phyloP scores from a whole-genome alignment of 2,329 filamentous ascomycete species.

The Onygena corvina region DNA sequence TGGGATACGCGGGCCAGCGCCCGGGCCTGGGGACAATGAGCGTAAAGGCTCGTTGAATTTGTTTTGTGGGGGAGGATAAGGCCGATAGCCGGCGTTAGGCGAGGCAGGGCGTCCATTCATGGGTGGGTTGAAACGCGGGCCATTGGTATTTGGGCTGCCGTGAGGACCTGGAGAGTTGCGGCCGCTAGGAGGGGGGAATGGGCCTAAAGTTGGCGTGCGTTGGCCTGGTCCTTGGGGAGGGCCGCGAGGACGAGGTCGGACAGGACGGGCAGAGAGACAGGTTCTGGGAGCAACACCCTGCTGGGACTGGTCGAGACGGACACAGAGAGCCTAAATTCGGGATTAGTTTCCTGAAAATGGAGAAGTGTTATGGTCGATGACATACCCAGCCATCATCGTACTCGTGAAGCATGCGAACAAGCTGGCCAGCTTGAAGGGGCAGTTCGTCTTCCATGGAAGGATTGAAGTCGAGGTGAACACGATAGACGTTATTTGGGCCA shows the following conservation, averaged over 20 bases:
- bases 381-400: constrained; percentile 98
- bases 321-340: constrained; percentile 62
- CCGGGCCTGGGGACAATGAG: constrained; percentile 22
- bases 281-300: constrained; percentile 91
- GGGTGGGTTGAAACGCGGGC: constrained; percentile 23
- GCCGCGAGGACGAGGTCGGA: constrained; percentile 61
- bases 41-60: constrained; percentile 18
- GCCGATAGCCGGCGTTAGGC: constrained; percentile 22
- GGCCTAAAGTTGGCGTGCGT: constrained; percentile 24
- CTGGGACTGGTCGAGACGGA: constrained; percentile 74
- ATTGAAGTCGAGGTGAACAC: constrained; percentile 87
- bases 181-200: constrained; percentile 20
- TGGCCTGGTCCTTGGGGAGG: constrained; percentile 25
- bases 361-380: constrained; percentile 17
- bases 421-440: constrained; percentile 63
- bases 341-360: constrained; percentile 27
- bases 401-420: constrained; percentile 83
- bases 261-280: constrained; percentile 80
- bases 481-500: constrained; percentile 60
- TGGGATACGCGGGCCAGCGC: constrained; percentile 25
- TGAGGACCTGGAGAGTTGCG: constrained; percentile 20
- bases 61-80: constrained; percentile 20
- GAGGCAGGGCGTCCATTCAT: constrained; percentile 26
- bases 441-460: constrained; percentile 90
- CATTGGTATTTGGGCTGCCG: constrained; percentile 9